Evolutionary conservation across 2,329 filamentous ascomycete species (phyloP).

Genomic region (Ophiostoma himal-ulmi): DNA sequence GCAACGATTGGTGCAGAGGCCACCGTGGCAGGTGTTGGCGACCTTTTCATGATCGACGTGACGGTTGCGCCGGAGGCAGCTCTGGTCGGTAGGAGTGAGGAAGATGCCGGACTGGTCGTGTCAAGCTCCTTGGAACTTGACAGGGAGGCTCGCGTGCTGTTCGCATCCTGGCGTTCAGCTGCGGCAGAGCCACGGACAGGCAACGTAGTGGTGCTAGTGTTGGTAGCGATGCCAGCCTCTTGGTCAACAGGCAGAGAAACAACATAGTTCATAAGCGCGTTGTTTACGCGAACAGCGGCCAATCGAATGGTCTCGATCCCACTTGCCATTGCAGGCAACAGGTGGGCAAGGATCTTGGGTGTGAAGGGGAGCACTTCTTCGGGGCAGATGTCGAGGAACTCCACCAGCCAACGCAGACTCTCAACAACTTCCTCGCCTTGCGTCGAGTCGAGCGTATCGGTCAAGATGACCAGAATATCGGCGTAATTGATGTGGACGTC

Average conservation of each 20-base stretch:
- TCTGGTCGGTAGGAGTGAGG: conserved; percentile 17
- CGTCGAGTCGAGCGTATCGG: conserved; percentile 78
- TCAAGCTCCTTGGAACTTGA: conserved; percentile 52
- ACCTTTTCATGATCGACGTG: conserved; percentile 34
- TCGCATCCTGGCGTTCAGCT: conserved; percentile 41
- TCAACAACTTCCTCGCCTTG: conserved; percentile 81
- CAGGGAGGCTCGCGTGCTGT: conserved; percentile 47
- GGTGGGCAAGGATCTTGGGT: conserved; percentile 82
- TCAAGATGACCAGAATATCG: conserved; percentile 85
- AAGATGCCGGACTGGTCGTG: conserved; percentile 45
- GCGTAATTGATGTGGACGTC: conserved; percentile 93
- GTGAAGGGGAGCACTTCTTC: conserved; percentile 95
- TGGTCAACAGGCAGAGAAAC: conserved; percentile 77
- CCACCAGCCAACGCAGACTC: conserved; percentile 89
- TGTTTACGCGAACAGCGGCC: conserved; percentile 84
- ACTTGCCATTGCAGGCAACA: conserved; percentile 90
- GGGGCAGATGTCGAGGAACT: conserved; percentile 93
- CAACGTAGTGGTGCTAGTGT: conserved; percentile 25
- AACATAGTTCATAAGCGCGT: conserved; percentile 87
- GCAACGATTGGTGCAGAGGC: conserved; percentile 26
- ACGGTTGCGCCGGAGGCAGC: conserved; percentile 38
- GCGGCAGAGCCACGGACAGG: background rate
- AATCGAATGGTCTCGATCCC: conserved; percentile 83
- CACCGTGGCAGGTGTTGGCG: conserved; percentile 33
- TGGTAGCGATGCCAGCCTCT: conserved; percentile 28